A percentile compares a stretch with the other conserved stretches of the same genome.
Conservation (phyloP, 2,329 filamentous ascomycete species). For the Alternaria atra region DNA sequence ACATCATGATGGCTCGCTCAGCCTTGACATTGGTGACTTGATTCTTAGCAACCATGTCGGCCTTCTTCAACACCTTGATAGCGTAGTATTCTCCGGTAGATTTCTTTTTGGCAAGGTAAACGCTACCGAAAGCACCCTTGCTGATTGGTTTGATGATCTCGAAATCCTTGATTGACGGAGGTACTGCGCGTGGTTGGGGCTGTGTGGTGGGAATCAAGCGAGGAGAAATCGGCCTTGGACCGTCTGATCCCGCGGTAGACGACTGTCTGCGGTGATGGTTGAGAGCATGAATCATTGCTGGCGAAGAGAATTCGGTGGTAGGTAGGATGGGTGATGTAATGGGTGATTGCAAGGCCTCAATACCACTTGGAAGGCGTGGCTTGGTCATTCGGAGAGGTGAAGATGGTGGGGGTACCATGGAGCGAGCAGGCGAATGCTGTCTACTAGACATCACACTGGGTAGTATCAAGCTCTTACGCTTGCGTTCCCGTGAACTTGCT, state of each 20-base stretch:
- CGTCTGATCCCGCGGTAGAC: slow-evolving; percentile 81
- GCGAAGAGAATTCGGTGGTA: slow-evolving; percentile 81
- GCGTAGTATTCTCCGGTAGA: slow-evolving; percentile 98
- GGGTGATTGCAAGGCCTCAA: slow-evolving; percentile 79
- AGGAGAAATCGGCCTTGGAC: slow-evolving; percentile 77
- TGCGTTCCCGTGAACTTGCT: slow-evolving; percentile 81
- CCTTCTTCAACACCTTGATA: slow-evolving; percentile 98
- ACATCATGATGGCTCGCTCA: slow-evolving; percentile 99
- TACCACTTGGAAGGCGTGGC: slow-evolving; percentile 70
- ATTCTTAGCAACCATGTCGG: slow-evolving; percentile 99
- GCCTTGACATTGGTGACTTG: slow-evolving; percentile 99
- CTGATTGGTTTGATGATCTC: slow-evolving; percentile 99
- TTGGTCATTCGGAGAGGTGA: slow-evolving; percentile 89
- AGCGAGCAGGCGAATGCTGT: slow-evolving; percentile 87
- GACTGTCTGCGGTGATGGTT: slow-evolving; percentile 88
- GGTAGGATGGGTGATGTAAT: slow-evolving; percentile 89
- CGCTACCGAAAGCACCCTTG: slow-evolving; percentile 97
- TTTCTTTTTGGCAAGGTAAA: slow-evolving; percentile 98
- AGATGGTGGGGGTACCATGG: slow-evolving; percentile 72
- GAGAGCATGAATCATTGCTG: slow-evolving; percentile 65
- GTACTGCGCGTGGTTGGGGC: slow-evolving; percentile 85
- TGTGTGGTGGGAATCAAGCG: slow-evolving; percentile 79
- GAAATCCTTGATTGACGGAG: slow-evolving; percentile 98
- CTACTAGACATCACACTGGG: slow-evolving; percentile 80
- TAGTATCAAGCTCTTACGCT: slow-evolving; percentile 86